Percentiles rank a stretch among this genome's conserved stretches.
phyloP scores from a whole-genome alignment of 2,329 filamentous ascomycete species.

The Penicillium nordicum region DNA sequence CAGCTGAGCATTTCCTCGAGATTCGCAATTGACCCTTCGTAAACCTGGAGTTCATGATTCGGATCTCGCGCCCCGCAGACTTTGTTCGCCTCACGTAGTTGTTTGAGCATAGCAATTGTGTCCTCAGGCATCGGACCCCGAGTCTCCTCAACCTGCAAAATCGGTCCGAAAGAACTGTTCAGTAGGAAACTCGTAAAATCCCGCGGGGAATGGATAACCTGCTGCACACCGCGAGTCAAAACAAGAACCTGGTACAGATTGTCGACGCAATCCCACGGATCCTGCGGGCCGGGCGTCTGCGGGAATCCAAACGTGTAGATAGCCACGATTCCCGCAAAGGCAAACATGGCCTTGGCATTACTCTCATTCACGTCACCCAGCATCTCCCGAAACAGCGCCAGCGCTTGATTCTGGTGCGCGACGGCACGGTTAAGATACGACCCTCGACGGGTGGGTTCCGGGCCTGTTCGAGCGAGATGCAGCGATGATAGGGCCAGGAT shows the following conservation, averaged over 20 bases:
- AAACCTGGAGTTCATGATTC: conserved; percentile 24
- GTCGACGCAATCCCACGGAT: conserved; percentile 30
- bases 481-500: conserved; percentile 35
- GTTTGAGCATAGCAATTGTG: conserved; percentile 16
- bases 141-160: conserved; percentile 26
- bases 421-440: conserved; percentile 37
- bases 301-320: conserved; percentile 40
- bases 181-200: conserved; percentile 23
- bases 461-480: conserved; percentile 33
- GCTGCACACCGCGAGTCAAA: conserved; percentile 34
- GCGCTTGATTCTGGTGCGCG: conserved; percentile 33
- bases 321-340: conserved; percentile 37
- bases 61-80: conserved; percentile 17
- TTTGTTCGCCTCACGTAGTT: conserved; percentile 29
- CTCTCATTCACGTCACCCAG: conserved; percentile 31
- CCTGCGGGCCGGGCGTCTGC: conserved; percentile 24
- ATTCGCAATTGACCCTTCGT: conserved; percentile 26
- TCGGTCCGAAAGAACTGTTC: conserved; percentile 26
- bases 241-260: conserved; percentile 35
- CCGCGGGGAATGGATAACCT: conserved; percentile 29
- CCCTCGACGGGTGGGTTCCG: conserved; percentile 19
- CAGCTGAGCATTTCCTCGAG: conserved; percentile 27
- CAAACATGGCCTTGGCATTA: conserved; percentile 43
- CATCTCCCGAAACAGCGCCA: conserved; percentile 34
- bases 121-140: conserved; percentile 22